Evolutionary conservation across 352 stramenopile genomes (phyloP).

Genomic region (Phytopythium kandeliae): DNA sequence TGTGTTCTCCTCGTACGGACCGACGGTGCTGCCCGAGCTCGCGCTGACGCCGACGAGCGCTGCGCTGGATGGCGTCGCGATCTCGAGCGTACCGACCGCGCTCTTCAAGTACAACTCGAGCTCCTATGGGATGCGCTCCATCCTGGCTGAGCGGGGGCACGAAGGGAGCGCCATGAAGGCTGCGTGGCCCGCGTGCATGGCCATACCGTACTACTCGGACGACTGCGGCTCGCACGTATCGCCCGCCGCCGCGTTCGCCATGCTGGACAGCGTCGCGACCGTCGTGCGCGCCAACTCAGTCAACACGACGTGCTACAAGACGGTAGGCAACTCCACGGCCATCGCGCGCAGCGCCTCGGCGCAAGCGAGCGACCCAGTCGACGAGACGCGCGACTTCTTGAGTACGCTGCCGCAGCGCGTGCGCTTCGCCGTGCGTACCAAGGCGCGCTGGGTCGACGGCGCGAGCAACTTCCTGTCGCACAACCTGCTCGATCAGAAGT

Average conservation of each 20-base stretch:
- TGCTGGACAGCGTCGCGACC: conserved; percentile 37
- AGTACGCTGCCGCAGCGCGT: conserved; percentile 39
- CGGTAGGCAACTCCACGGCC: conserved; percentile 31
- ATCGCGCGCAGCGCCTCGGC: conserved; percentile 17
- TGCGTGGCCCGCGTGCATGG: conserved; percentile 14
- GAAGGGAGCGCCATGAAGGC: conserved; percentile 7
- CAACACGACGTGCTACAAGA: conserved; percentile 50
- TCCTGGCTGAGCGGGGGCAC: conserved; percentile 15
- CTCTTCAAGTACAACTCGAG: conserved; percentile 41
- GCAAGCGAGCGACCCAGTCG: conserved; percentile 1
- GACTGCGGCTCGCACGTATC: conserved; percentile 19
- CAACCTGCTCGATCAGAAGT: conserved; percentile 49
- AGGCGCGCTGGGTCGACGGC: conserved; percentile 41
- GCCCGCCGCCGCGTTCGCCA: conserved; percentile 23
- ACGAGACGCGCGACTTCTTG: conserved; percentile 33
- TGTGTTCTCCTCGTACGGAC: conserved; percentile 41
- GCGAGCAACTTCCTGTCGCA: conserved; percentile 44
- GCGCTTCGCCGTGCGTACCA: conserved; percentile 38
- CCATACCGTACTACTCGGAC: conserved; percentile 21
- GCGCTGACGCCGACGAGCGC: conserved; percentile 12
- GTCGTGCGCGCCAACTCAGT: conserved; percentile 28
- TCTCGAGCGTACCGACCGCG: conserved; percentile 11
- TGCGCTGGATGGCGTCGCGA: background rate
- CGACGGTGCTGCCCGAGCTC: conserved; percentile 20
- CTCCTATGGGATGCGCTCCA: conserved; percentile 40